These are phyloP conservation scores for Dryas integrifolia DNA, from an alignment of 331 rosid genomes.

Conservation along the genomic window DNA sequence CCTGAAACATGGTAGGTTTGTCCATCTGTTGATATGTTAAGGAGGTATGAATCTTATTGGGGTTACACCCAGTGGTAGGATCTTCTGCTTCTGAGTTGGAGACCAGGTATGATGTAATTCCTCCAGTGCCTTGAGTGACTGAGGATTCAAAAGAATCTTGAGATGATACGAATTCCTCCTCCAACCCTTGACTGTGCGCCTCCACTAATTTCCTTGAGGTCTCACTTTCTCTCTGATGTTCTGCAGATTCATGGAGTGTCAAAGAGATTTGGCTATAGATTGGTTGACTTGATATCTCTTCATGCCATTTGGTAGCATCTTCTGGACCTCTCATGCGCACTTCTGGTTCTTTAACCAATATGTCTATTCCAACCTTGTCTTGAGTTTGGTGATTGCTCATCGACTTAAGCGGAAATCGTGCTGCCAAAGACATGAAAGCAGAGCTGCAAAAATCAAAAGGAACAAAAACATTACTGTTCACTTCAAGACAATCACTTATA, in stretches of 20 bases:
- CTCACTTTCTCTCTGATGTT: constrained; percentile 34
- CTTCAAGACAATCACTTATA: constrained; percentile 14
- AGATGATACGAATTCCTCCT: constrained; percentile 67
- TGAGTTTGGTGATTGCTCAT: constrained; percentile 36
- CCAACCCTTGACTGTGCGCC: constrained; percentile 42
- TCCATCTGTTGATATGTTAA: constrained; percentile 38
- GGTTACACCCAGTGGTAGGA: constrained; percentile 36
- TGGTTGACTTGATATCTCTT: constrained; percentile 36
- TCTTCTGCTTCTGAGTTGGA: constrained; percentile 72
- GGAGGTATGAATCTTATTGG: constrained; percentile 31
- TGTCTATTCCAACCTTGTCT: constrained; percentile 32
- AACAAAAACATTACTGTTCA: constrained; percentile 19
- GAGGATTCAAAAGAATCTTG: constrained; percentile 78
- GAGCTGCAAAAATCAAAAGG: constrained; percentile 61
- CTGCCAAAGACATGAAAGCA: constrained; percentile 90
- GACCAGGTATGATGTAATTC: constrained; percentile 46
- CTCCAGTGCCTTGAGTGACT: constrained; percentile 51
- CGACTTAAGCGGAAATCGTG: constrained; percentile 61
- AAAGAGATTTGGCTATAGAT: constrained; percentile 34
- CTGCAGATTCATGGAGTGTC: constrained; percentile 36
- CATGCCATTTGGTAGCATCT: constrained; percentile 44
- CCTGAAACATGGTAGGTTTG: constrained; percentile 40
- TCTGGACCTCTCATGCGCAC: constrained; percentile 39
- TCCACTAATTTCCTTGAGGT: constrained; percentile 28
- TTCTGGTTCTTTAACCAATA: constrained; percentile 45